Percentiles rank a stretch among this genome's conserved stretches.
These are phyloP conservation scores for Amphichorda felina DNA, from an alignment of 2,329 filamentous ascomycete genomes.

Conservation along the genomic window DNA sequence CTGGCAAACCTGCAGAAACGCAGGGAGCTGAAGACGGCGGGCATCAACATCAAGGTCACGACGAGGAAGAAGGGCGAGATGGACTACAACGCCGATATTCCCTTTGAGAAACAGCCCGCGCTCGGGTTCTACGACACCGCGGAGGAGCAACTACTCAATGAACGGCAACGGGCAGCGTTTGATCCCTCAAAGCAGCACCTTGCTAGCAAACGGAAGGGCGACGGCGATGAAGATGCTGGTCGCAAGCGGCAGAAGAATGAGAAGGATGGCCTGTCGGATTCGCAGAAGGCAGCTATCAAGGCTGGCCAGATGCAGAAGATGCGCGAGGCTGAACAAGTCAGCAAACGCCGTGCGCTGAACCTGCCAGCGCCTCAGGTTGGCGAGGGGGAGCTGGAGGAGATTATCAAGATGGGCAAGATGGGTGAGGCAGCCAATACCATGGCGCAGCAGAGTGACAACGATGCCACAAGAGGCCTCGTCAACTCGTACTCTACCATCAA, in stretches of 20 bases:
- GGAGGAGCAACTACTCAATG: slow-evolving; percentile 72
- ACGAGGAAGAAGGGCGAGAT: slow-evolving; percentile 92
- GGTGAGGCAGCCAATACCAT: slow-evolving; percentile 73
- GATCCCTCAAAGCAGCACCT: slow-evolving; percentile 89
- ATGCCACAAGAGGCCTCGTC: slow-evolving; percentile 73
- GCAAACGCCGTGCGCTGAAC: slow-evolving; percentile 74
- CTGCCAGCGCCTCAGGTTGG: slow-evolving; percentile 85
- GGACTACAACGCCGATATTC: slow-evolving; percentile 99
- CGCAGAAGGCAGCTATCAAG: slow-evolving; percentile 78
- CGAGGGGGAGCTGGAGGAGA: slow-evolving; percentile 88
- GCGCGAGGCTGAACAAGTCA: slow-evolving; percentile 91
- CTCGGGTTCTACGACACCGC: slow-evolving; percentile 87
- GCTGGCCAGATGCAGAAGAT: slow-evolving; percentile 92
- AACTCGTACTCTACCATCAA: slow-evolving; percentile 79
- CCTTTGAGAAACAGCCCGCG: slow-evolving; percentile 86
- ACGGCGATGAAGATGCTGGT: slow-evolving; percentile 70
- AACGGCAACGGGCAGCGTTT: slow-evolving; percentile 71
- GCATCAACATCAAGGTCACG: slow-evolving; percentile 94
- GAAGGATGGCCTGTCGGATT: slow-evolving; percentile 66
- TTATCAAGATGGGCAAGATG: slow-evolving; percentile 96
- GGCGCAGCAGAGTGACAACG: slow-evolving; percentile 69
- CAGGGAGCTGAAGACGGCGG: slow-evolving; percentile 90
- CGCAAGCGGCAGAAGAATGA: slow-evolving; percentile 86
- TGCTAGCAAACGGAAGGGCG: slow-evolving; percentile 85
- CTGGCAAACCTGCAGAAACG: slow-evolving; percentile 89